phyloP scores from a whole-genome alignment of 345 rosid species.

The Clarkia xantiana region DNA sequence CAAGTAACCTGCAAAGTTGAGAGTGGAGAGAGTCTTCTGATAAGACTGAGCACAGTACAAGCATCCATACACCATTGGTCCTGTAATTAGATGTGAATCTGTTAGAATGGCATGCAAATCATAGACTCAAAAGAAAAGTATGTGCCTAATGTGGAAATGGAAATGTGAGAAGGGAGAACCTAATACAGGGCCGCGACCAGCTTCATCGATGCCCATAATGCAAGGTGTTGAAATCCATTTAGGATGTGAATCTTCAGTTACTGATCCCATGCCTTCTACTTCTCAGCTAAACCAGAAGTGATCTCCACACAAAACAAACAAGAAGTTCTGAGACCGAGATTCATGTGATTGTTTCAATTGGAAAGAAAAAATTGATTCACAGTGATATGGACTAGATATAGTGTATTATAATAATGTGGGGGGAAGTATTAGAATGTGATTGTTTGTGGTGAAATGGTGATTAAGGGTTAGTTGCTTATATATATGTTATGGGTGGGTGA shows the following conservation, averaged over 20 bases:
- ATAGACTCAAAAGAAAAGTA: background rate
- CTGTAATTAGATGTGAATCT: slow-evolving; percentile 20
- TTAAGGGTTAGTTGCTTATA: too few relatives aligned
- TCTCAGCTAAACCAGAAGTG: background rate
- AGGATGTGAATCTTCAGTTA: slow-evolving; percentile 14
- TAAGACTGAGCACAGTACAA: slow-evolving; percentile 77
- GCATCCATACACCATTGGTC: slow-evolving; percentile 98
- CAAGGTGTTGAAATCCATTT: slow-evolving; percentile 74
- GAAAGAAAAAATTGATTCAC: too few relatives aligned
- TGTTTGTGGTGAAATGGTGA: too few relatives aligned
- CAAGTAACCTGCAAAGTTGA: slow-evolving; percentile 55
- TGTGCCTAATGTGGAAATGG: background rate
- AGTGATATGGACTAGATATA: too few relatives aligned
- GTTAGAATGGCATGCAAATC: background rate
- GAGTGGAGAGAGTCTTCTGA: slow-evolving; percentile 59
- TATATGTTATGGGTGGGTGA: too few relatives aligned
- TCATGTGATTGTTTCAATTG: too few relatives aligned
- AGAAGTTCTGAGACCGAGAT: too few relatives aligned
- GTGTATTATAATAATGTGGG: too few relatives aligned
- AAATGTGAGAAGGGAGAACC: slow-evolving; percentile 20
- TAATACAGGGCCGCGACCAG: slow-evolving; percentile 90
- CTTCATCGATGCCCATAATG: slow-evolving; percentile 92
- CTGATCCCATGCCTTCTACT: slow-evolving; percentile 17
- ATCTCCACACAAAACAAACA: too few relatives aligned
- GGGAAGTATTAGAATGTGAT: too few relatives aligned